Base-by-base conservation (phyloP, 495 filamentous ascomycete species). In the Penicillium fimorum region DNA sequence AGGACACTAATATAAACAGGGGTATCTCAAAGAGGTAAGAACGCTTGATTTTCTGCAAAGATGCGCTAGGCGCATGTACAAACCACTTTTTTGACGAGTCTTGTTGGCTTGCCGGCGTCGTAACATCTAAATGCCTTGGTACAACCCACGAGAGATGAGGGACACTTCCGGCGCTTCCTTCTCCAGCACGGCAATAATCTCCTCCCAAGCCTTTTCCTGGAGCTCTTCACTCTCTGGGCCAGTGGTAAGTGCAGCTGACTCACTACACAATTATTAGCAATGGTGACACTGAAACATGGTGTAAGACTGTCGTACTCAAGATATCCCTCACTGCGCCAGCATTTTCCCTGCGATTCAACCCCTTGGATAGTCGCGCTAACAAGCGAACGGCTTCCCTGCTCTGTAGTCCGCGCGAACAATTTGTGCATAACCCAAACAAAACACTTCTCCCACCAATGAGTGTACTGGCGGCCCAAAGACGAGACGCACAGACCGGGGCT, bases 301-400 rank as follows among this genome's bases (percentile, higher is more conserved):
- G 18, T 5, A 12, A 32, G 22, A 33, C 12, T 41, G 17, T 61
- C 76, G 58, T 70, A 79, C 76, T 76, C 73, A 1, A 77, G 55
- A 59, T 76, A 75, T 12, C 69, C 72, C 66, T 77, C 73, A 45
- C 71, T 76, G 20, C 69, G 65, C 82, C 79, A 84, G 53, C 77
- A 76, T 58, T 59, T 71, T 0, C 81, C 82, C 53, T 80, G 75
- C 24, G 76, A 76, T 50, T 82, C 80, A 1, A 57, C 54, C 0
- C 78, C 81, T 47, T 79, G 67, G 22, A 70, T 62, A 3, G 77
- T 77, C 1, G 74, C 80, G 50, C 77, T 80, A n/a, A 82, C 78
- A 20, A 83, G 53, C 13, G 74, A 74, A 18, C 81, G 70, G 47
- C 74, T 74, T 2, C 82, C 82, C 41, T 78, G 70, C 55, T 84